Base-by-base conservation (phyloP, 352 stramenopile genomes). In the Phytophthora pluvialis region DNA sequence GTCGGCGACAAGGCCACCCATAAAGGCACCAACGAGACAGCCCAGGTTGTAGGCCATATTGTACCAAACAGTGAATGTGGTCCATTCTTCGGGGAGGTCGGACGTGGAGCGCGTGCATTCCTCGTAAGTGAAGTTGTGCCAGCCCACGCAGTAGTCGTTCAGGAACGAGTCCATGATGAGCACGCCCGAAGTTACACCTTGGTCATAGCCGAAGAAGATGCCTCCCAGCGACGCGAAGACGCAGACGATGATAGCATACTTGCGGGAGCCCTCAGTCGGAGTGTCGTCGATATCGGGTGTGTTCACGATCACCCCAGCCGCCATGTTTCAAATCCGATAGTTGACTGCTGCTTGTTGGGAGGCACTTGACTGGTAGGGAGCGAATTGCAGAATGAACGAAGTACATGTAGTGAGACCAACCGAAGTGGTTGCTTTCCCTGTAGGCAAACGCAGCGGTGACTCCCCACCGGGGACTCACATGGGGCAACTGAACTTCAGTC, bases 1-100 rank as follows among this genome's bases (percentile, higher is more conserved):
- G 52, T 78, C 66, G 15, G 60, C 70, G 0, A 78, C 46, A 12
- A 72, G 47, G 21, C 71, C 71, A n/a, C 71, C 66, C 33, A 76
- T 56, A 40, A 76, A 71, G 7, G 71, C 71, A 10, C 67, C 71
- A 3, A 68, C 63, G 9, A 79, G 51, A 29, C 71, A 79, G 21
- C 71, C 67, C 28, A 79, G 57, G 47, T 73, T 75, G 57, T 74
- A 79, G 10, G 65, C 55, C 55, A 75, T 66, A 40, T 77, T 80
- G 68, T 70, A 80, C 60, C 65, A 70, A 8, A 67, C 68, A 28
- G 60, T 72, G 53, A 77, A 80, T 16, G 52, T 72, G 8, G 60
- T 65, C 72, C 72, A 80, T 44, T 77, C 57, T 16, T 15, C 43
- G 3, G 64, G 72, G 4, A 76, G 40, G 5, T 75, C 57, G 11